Evolutionary conservation across 306 rosid species (phyloP).

Genomic region (Dryas drummondii): DNA sequence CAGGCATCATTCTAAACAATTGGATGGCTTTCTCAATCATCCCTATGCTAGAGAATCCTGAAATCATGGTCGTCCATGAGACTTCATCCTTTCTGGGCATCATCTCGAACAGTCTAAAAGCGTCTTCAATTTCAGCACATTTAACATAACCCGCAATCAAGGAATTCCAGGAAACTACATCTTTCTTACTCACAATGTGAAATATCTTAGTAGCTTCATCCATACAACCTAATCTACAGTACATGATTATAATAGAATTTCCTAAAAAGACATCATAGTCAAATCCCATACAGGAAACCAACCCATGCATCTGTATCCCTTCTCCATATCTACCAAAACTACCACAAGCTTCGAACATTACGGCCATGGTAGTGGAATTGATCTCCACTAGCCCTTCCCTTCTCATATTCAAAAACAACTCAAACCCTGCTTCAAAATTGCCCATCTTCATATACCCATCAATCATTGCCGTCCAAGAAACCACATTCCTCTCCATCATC

Average conservation of each 20-base stretch:
- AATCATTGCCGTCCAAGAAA: slow-evolving; percentile 80
- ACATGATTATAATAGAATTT: slow-evolving; percentile 70
- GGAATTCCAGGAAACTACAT: slow-evolving; percentile 76
- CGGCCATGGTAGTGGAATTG: slow-evolving; percentile 63
- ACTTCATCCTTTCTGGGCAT: slow-evolving; percentile 66
- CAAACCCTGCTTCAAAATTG: slow-evolving; percentile 56
- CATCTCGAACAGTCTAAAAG: slow-evolving; percentile 46
- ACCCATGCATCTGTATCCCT: slow-evolving; percentile 72
- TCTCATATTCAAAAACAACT: slow-evolving; percentile 61
- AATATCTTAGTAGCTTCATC: slow-evolving; percentile 54
- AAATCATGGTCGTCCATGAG: slow-evolving; percentile 74
- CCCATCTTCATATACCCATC: slow-evolving; percentile 66
- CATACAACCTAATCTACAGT: slow-evolving; percentile 43
- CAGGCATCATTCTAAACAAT: slow-evolving; percentile 57
- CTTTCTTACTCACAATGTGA: slow-evolving; percentile 38
- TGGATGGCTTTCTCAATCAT: slow-evolving; percentile 49
- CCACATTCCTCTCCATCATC: slow-evolving; percentile 64
- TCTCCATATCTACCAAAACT: slow-evolving; percentile 43
- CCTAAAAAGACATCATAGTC: slow-evolving; percentile 56
- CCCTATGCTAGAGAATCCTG: slow-evolving; percentile 56
- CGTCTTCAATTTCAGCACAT: slow-evolving; percentile 52
- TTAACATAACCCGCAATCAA: slow-evolving; percentile 66
- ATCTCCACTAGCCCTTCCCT: slow-evolving; percentile 60
- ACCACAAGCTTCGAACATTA: slow-evolving; percentile 64
- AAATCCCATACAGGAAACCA: slow-evolving; percentile 57